Percentiles rank a stretch among this genome's conserved stretches.
These are phyloP conservation scores for Hypholoma sublateritium DNA, from an alignment of 768 basidiomycete species.

Conservation along the genomic window DNA sequence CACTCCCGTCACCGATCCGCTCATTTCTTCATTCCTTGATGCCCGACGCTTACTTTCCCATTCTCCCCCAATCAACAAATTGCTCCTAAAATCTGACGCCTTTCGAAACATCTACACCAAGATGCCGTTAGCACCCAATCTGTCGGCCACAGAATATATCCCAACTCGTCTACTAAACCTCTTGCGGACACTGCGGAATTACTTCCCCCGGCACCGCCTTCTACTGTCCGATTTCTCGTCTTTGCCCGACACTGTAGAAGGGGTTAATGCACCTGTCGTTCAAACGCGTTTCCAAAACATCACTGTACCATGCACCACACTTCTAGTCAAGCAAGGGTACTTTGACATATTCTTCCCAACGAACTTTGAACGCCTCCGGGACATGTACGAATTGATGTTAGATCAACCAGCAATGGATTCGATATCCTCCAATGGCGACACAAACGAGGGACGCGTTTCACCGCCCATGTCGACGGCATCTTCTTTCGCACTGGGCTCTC, in stretches of 20 bases:
- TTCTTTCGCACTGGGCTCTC: conserved; percentile 50
- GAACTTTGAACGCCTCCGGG: conserved; percentile 76
- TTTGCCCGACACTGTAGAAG: conserved; percentile 82
- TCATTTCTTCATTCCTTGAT: conserved; percentile 75
- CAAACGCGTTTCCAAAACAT: conserved; percentile 87
- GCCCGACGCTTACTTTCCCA: conserved; percentile 62
- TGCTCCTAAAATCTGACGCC: conserved; percentile 51
- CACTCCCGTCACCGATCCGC: conserved; percentile 80
- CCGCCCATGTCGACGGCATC: conserved; percentile 53
- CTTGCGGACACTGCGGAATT: conserved; percentile 73
- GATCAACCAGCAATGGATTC: conserved; percentile 45
- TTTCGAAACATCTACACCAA: conserved; percentile 65
- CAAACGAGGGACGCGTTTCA: conserved; percentile 40
- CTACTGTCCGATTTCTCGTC: conserved; percentile 91
- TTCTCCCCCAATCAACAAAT: conserved; percentile 53
- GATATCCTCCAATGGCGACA: conserved; percentile 23
- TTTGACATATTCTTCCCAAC: conserved; percentile 99
- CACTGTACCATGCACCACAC: conserved; percentile 86
- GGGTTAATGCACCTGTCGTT: conserved; percentile 84
- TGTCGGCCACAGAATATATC: conserved; percentile 85
- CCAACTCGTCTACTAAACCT: conserved; percentile 90
- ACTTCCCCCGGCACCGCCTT: conserved; percentile 92
- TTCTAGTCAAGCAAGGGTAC: conserved; percentile 92
- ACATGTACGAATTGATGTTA: conserved; percentile 88
- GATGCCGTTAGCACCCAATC: conserved; percentile 89